Evolutionary conservation across 1,139 yeast genomes (phyloP).

Genomic region (Arxiozyma telluris): DNA sequence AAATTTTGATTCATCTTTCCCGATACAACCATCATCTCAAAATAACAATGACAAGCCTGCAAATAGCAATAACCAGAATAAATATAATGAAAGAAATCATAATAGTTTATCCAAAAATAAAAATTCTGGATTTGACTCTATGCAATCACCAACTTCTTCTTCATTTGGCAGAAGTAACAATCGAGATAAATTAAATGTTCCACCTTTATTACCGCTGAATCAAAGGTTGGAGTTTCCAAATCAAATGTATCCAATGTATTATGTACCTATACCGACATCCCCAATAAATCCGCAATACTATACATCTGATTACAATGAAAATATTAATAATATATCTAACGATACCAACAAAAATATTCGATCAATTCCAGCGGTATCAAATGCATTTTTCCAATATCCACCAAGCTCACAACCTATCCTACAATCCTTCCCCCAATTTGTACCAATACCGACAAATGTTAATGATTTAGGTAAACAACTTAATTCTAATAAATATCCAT

Average conservation of each 20-base stretch:
- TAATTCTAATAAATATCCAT: slow-evolving; percentile 13
- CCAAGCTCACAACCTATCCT: slow-evolving; percentile 17
- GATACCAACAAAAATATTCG: slow-evolving; percentile 6
- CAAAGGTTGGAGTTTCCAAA: not conserved
- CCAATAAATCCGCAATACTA: slow-evolving; percentile 3
- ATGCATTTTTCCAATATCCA: slow-evolving; percentile 20
- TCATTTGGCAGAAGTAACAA: not conserved
- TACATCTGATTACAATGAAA: not conserved
- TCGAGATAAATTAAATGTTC: slow-evolving; percentile 4
- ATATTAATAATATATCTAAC: not conserved
- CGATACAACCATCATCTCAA: slow-evolving; percentile 2
- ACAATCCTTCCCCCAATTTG: slow-evolving; percentile 7
- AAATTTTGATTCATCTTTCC: slow-evolving; percentile 26
- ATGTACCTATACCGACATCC: slow-evolving; percentile 16
- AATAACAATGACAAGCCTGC: not conserved
- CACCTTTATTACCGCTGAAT: slow-evolving; percentile 9
- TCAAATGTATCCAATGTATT: slow-evolving; percentile 9
- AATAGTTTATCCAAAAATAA: not conserved
- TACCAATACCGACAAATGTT: slow-evolving; percentile 4
- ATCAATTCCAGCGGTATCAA: slow-evolving; percentile 15
- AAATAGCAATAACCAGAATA: not conserved
- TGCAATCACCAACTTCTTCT: not conserved
- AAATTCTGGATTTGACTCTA: not conserved
- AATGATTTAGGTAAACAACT: slow-evolving; percentile 1
- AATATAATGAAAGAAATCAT: not conserved